Conservation (phyloP, 2,329 filamentous ascomycete genomes). For the Paraphoma sp. region DNA sequence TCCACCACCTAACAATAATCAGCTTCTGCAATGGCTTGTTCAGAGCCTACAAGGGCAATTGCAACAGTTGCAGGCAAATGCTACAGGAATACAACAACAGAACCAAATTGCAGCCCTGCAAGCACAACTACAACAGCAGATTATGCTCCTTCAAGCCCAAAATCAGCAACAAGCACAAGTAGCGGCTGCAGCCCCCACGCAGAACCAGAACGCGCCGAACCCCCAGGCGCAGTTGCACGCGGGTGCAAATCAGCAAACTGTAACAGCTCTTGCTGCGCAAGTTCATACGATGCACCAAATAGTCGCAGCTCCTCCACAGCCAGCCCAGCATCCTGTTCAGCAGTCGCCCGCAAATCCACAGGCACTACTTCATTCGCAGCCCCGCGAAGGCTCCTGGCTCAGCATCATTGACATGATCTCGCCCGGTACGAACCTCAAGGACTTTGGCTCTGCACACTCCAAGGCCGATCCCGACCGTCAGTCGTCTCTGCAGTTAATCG, state of each 20-base stretch:
- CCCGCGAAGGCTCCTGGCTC: constrained; percentile 58
- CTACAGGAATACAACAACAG: constrained; percentile 19
- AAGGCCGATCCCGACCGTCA: constrained; percentile 31
- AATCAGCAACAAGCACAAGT: neutral
- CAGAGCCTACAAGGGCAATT: constrained; percentile 26
- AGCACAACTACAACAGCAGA: constrained; percentile 10
- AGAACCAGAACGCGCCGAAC: neutral
- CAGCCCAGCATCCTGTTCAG: neutral
- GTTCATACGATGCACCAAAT: neutral
- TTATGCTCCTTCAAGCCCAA: constrained; percentile 5
- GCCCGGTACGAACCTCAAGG: constrained; percentile 53
- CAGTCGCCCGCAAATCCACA: constrained; percentile 10
- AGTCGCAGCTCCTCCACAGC: constrained; percentile 6
- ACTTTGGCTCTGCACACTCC: constrained; percentile 49
- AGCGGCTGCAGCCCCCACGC: neutral
- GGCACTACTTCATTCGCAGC: constrained; percentile 42
- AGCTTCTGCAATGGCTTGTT: constrained; percentile 22
- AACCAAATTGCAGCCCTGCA: constrained; percentile 17
- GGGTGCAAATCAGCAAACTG: neutral
- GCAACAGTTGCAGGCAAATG: constrained; percentile 27
- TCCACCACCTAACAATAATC: constrained; percentile 15
- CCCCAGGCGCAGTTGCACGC: neutral
- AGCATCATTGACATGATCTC: constrained; percentile 58
- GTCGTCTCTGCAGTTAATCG: constrained; percentile 51
- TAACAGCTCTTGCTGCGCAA: neutral